phyloP scores from a whole-genome alignment of 306 rosid genomes.

The Ziziphus jujuba region DNA sequence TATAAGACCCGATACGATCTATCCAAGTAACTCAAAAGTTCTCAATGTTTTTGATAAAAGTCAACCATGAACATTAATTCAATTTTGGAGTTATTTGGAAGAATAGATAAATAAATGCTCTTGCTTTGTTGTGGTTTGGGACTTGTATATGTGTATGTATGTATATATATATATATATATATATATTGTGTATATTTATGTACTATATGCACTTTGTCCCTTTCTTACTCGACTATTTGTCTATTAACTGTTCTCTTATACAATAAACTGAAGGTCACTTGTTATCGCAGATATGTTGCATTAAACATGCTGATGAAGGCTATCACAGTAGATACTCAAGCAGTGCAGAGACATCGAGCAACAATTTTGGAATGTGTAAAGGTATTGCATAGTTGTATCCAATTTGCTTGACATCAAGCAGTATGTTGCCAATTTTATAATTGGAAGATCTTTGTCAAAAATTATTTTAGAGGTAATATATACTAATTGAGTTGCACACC shows the following conservation, averaged over 20 bases:
- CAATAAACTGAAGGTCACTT: background rate
- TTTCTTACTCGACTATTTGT: constrained; percentile 8
- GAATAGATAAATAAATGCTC: background rate
- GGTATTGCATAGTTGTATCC: constrained; percentile 44
- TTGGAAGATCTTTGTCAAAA: background rate
- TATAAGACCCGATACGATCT: too few relatives aligned
- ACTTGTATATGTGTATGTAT: too few relatives aligned
- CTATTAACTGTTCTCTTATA: background rate
- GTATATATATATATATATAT: too few relatives aligned
- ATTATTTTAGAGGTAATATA: background rate
- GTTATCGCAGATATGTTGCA: constrained; percentile 76
- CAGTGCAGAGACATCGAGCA: constrained; percentile 98
- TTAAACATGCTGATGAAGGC: constrained; percentile 96
- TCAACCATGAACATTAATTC: too few relatives aligned
- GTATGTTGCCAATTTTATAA: background rate
- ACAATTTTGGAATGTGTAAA: constrained; percentile 97
- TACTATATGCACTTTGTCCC: too few relatives aligned
- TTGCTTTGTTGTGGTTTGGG: constrained; percentile 6
- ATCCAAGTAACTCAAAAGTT: too few relatives aligned
- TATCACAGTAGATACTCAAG: constrained; percentile 88
- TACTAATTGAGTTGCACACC: too few relatives aligned
- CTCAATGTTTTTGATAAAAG: too few relatives aligned
- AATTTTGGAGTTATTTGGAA: background rate
- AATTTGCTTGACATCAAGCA: background rate
- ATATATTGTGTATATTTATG: background rate